phyloP scores from a whole-genome alignment of 345 rosid species.

The Eucalyptus cladocalyx region DNA sequence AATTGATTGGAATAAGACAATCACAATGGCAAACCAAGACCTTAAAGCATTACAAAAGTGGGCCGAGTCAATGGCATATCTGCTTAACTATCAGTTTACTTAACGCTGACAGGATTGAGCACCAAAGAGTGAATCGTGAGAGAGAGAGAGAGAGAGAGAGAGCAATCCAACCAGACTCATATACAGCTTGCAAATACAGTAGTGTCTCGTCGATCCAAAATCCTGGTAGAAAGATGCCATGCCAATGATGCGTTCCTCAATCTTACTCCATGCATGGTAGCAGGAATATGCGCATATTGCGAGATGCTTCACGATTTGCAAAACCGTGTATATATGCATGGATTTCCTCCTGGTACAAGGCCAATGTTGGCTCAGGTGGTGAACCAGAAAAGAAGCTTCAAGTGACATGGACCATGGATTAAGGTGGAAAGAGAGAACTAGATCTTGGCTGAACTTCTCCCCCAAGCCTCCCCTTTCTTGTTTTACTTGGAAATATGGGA shows the following conservation, averaged over 20 bases:
- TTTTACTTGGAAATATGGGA: not conserved
- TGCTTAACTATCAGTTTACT: not conserved
- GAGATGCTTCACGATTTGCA: not conserved
- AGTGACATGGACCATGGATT: not conserved
- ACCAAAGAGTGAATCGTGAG: not conserved
- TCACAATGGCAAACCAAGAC: not conserved
- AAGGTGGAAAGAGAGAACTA: not conserved
- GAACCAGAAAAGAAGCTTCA: not conserved
- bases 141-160: not conserved
- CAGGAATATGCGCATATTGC: not conserved
- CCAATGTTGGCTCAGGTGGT: not conserved
- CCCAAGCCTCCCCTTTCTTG: not conserved
- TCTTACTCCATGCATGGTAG: not conserved
- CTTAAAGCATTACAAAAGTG: not conserved
- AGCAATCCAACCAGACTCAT: not conserved
- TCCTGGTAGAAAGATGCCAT: not conserved
- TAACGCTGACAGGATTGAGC: not conserved
- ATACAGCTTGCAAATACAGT: not conserved
- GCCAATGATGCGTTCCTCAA: not conserved
- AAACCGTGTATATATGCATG: not conserved
- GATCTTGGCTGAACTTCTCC: conserved; percentile 4
- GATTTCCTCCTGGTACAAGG: not conserved
- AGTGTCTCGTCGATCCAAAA: not conserved
- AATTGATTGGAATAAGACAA: not conserved
- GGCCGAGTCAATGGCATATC: not conserved